phyloP scores from a whole-genome alignment of 2,329 filamentous ascomycete genomes.

The Exophiala dermatitidis region DNA sequence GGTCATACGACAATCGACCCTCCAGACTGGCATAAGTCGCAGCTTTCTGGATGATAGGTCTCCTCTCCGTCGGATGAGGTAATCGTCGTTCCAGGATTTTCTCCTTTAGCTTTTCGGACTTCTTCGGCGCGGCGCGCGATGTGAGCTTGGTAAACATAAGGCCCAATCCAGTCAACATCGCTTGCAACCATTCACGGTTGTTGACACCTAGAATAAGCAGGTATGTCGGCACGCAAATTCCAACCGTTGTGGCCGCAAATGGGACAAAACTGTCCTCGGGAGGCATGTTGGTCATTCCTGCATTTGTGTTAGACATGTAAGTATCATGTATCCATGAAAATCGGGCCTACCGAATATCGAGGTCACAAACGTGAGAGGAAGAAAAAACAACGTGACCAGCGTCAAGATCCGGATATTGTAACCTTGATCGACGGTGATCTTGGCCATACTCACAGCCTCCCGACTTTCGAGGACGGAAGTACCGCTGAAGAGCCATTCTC shows the following conservation, averaged over 20 bases:
- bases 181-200: constrained; percentile 13
- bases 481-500: constrained; percentile 57
- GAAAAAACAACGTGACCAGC: constrained; percentile 38
- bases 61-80: constrained; percentile 1
- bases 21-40: constrained; percentile 19
- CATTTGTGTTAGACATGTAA: background rate
- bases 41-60: constrained; percentile 7
- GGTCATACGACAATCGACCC: constrained; percentile 11
- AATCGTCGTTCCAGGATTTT: constrained; percentile 9
- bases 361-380: constrained; percentile 33
- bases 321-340: background rate
- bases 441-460: constrained; percentile 51
- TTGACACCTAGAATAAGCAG: constrained; percentile 41
- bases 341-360: constrained; percentile 24
- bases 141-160: constrained; percentile 12
- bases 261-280: constrained; percentile 32
- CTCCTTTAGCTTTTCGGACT: constrained; percentile 15
- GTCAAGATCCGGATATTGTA: constrained; percentile 36
- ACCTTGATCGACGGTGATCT: constrained; percentile 52
- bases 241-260: constrained; percentile 37
- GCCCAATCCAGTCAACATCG: constrained; percentile 2
- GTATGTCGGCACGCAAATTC: constrained; percentile 43
- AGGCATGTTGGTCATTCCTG: constrained; percentile 35
- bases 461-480: constrained; percentile 55
- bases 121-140: constrained; percentile 14